Evolutionary conservation across 2,329 filamentous ascomycete species (phyloP).

Genomic region (Sporothrix curviconia): DNA sequence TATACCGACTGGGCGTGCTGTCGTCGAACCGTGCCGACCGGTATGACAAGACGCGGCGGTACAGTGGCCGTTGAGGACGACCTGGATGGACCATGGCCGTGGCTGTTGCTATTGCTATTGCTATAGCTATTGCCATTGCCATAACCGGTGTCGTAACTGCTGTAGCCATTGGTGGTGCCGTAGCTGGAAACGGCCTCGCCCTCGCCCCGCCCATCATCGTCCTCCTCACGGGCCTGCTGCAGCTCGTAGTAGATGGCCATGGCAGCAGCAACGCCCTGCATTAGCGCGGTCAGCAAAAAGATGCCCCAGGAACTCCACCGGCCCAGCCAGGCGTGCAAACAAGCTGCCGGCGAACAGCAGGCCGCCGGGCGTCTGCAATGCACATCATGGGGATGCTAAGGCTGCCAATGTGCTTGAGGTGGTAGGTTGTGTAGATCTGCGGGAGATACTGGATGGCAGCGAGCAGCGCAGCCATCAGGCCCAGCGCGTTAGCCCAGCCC

Average conservation of each 20-base stretch:
- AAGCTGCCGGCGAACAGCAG: slow-evolving; percentile 84
- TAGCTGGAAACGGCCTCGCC: too few relatives aligned
- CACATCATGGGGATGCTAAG: slow-evolving; percentile 97
- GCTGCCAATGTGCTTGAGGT: slow-evolving; percentile 77
- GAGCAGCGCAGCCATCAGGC: slow-evolving; percentile 69
- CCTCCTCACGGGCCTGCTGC: slow-evolving; percentile 25
- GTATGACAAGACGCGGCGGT: slow-evolving; percentile 38
- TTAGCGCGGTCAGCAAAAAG: slow-evolving; percentile 73
- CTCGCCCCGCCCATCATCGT: too few relatives aligned
- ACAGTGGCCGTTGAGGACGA: slow-evolving; percentile 25
- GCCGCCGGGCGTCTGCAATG: slow-evolving; percentile 90
- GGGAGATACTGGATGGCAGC: slow-evolving; percentile 89
- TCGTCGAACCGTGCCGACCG: slow-evolving; percentile 41
- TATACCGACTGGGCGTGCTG: slow-evolving; percentile 44
- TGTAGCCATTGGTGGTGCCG: slow-evolving; percentile 11
- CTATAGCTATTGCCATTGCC: background rate
- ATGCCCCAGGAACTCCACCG: slow-evolving; percentile 97
- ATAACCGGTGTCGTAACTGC: slow-evolving; percentile 27
- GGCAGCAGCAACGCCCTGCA: slow-evolving; percentile 75
- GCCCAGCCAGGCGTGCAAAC: slow-evolving; percentile 69
- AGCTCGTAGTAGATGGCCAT: slow-evolving; percentile 80
- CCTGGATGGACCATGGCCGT: slow-evolving; percentile 23
- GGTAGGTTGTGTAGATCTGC: slow-evolving; percentile 88
- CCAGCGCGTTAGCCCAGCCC: slow-evolving; percentile 78
- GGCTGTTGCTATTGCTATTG: background rate